Conservation (phyloP, 2,329 filamentous ascomycete species). For the Chaetomiaceae sp. region DNA sequence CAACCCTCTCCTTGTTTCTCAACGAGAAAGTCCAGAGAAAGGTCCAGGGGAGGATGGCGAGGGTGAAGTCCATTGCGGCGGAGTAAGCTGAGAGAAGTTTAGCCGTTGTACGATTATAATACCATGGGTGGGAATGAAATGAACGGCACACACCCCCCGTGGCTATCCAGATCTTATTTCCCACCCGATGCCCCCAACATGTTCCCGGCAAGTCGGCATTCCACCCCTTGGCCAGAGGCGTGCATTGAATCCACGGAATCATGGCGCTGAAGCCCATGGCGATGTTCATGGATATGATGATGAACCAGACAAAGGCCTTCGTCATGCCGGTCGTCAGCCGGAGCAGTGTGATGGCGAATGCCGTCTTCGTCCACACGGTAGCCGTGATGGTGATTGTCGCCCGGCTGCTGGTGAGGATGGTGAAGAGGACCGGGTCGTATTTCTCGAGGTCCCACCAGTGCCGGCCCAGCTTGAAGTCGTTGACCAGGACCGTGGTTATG, state of each 20-base stretch:
- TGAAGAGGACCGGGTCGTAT: background rate
- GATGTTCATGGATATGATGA: constrained; percentile 1
- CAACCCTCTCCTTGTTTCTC: background rate
- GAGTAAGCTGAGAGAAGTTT: background rate
- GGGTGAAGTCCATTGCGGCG: background rate
- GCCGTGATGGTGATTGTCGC: background rate
- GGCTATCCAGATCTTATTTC: background rate
- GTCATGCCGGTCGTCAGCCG: background rate
- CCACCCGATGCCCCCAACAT: background rate
- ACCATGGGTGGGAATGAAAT: too few relatives aligned
- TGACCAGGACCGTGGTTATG: background rate
- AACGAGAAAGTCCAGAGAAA: background rate
- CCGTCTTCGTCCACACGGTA: background rate
- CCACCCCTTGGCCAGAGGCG: background rate
- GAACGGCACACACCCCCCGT: background rate
- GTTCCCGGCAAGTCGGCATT: background rate
- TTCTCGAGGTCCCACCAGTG: background rate
- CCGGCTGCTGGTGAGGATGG: background rate
- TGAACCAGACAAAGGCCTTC: constrained; percentile 3
- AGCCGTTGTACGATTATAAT: too few relatives aligned
- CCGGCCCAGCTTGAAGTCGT: background rate
- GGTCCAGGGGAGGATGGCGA: background rate
- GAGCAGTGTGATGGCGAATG: background rate
- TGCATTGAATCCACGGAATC: background rate
- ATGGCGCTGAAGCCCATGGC: background rate